These are phyloP conservation scores for Cryptococcus sp. DNA, from an alignment of 1,284 basidiomycete species.

Conservation along the genomic window DNA sequence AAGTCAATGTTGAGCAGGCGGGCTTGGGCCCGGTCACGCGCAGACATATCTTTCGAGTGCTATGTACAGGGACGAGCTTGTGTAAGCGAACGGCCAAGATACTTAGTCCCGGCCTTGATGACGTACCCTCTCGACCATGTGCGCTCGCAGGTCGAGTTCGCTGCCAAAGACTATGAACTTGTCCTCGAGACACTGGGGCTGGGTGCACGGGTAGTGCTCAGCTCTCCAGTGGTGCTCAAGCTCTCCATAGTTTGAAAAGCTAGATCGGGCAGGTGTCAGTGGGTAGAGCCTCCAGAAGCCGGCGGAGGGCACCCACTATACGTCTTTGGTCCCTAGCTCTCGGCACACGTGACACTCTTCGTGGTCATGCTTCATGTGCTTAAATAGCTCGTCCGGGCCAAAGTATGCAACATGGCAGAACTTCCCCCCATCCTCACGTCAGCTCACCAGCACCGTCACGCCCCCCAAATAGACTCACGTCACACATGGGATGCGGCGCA, in stretches of 20 bases:
- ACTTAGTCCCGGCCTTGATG: too few relatives aligned
- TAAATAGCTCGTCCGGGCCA: conserved; percentile 84
- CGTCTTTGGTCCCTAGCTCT: conserved; percentile 68
- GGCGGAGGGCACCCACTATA: conserved; percentile 67
- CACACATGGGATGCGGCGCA: conserved; percentile 51
- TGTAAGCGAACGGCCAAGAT: neutral
- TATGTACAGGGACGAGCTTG: conserved; percentile 23
- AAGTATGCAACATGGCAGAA: conserved; percentile 92
- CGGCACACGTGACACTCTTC: conserved; percentile 98
- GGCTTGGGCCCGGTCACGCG: conserved; percentile 72
- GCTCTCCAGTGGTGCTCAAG: conserved; percentile 57
- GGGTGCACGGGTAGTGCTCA: conserved; percentile 72
- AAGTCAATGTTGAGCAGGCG: conserved; percentile 77
- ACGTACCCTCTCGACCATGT: conserved; percentile 62
- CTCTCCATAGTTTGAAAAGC: conserved; percentile 72
- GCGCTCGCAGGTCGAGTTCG: conserved; percentile 83
- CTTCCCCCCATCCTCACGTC: conserved; percentile 55
- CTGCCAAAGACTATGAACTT: conserved; percentile 95
- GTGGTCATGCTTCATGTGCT: conserved; percentile 89
- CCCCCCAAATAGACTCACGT: conserved; percentile 49
- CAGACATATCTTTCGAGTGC: conserved; percentile 76
- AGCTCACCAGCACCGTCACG: neutral
- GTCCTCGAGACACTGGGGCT: conserved; percentile 69
- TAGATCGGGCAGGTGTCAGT: conserved; percentile 36
- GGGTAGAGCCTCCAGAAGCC: neutral